phyloP scores from a whole-genome alignment of 345 rosid genomes.

The Camelina neglecta region DNA sequence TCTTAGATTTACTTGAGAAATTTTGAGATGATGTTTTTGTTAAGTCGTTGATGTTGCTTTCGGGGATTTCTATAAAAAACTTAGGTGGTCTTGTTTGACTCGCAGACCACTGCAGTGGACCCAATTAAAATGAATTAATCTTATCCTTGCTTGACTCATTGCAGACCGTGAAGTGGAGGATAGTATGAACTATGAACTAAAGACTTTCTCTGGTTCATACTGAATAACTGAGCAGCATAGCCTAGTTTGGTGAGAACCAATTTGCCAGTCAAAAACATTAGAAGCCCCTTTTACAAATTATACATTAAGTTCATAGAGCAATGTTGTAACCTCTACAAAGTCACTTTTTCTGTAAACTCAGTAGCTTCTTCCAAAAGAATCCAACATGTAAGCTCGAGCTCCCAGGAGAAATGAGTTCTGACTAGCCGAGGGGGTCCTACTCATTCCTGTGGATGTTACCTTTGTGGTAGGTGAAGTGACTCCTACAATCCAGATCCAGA shows the following conservation, averaged over 20 bases:
- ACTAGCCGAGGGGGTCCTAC: background rate
- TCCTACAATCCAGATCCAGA: conserved; percentile 2
- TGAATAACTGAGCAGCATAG: background rate
- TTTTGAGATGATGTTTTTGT: too few species aligned
- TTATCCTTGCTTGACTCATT: too few species aligned
- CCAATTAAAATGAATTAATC: too few species aligned
- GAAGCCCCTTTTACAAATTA: conserved; percentile 1
- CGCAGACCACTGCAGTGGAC: too few species aligned
- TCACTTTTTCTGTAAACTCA: background rate
- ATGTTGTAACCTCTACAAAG: conserved; percentile 3
- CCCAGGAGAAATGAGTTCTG: background rate
- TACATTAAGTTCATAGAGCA: background rate
- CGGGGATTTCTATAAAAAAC: too few species aligned
- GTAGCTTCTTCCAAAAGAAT: background rate
- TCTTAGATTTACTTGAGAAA: conserved; percentile 3
- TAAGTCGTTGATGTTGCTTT: too few species aligned
- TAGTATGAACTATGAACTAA: background rate
- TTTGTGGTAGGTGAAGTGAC: background rate
- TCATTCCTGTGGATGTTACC: background rate
- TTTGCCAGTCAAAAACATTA: conserved; percentile 12
- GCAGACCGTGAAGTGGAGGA: too few species aligned
- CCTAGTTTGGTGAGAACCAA: background rate
- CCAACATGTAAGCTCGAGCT: background rate
- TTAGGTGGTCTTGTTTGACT: too few species aligned
- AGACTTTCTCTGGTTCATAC: too few species aligned